These are phyloP conservation scores for Termitomyces sp. DNA, from an alignment of 768 basidiomycete species.

Conservation along the genomic window DNA sequence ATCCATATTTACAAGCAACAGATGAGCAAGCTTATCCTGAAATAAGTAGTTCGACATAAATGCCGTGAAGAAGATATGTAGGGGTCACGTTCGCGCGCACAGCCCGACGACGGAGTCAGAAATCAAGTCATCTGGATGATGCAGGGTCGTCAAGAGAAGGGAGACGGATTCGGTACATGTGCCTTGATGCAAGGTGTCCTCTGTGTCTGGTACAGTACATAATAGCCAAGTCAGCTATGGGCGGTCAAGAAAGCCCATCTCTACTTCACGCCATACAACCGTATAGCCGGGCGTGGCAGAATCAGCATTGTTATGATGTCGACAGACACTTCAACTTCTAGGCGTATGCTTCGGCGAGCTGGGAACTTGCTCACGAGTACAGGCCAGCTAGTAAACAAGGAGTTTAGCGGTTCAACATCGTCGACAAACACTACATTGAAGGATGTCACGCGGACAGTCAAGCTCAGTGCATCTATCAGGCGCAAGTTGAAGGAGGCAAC, in stretches of 20 bases:
- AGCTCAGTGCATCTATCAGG: slow-evolving; percentile 31
- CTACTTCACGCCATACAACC: background rate
- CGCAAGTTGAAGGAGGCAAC: slow-evolving; percentile 31
- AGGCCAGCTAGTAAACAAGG: slow-evolving; percentile 23
- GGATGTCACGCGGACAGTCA: slow-evolving; percentile 6
- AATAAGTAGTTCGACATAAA: background rate
- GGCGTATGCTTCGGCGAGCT: slow-evolving; percentile 34
- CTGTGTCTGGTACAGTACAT: background rate
- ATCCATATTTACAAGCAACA: background rate
- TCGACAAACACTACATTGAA: slow-evolving; percentile 7
- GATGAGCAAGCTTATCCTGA: background rate
- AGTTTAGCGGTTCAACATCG: slow-evolving; percentile 14
- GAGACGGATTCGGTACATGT: background rate
- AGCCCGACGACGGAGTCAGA: slow-evolving; percentile 5
- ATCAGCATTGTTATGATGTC: background rate
- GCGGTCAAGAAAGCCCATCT: slow-evolving; percentile 2
- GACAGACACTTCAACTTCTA: slow-evolving; percentile 9
- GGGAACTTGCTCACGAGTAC: slow-evolving; percentile 31
- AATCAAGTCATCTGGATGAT: slow-evolving; percentile 10
- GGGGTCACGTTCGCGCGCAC: slow-evolving; percentile 1
- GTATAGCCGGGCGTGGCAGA: background rate
- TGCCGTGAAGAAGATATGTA: background rate
- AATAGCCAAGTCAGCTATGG: background rate
- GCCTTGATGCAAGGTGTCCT: slow-evolving; percentile 4
- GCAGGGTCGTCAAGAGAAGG: slow-evolving; percentile 1